Percentiles rank a stretch among this genome's conserved stretches.
These are phyloP conservation scores for Biscutella laevigata DNA, from an alignment of 441 rosid genomes.

Conservation along the genomic window DNA sequence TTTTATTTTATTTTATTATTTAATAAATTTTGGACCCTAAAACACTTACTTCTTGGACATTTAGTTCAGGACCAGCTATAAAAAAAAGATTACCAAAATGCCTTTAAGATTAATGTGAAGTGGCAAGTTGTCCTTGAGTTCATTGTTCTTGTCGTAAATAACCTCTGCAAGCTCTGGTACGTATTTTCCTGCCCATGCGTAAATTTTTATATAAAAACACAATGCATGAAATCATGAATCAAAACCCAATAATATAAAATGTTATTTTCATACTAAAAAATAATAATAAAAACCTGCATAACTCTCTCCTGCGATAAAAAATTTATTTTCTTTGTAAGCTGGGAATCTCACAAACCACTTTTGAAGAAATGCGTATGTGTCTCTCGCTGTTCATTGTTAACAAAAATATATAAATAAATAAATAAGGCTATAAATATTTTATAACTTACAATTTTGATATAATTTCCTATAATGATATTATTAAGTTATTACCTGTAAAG, in stretches of 20 bases:
- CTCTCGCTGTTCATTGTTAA: constrained; percentile 62
- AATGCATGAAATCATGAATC: too few species aligned
- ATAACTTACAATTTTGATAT: too few species aligned
- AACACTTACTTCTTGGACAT: too few species aligned
- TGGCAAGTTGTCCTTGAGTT: constrained; percentile 30
- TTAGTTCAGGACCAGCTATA: too few species aligned
- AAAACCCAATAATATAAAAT: too few species aligned
- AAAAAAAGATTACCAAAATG: constrained; percentile 60
- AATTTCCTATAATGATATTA: too few species aligned
- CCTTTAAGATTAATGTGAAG: constrained; percentile 56
- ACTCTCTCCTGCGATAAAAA: constrained; percentile 95
- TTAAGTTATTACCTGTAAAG: constrained; percentile 88
- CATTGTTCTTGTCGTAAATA: constrained; percentile 47
- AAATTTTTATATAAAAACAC: background rate
- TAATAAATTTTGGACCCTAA: too few species aligned
- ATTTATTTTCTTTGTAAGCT: constrained; percentile 37
- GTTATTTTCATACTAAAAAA: too few species aligned
- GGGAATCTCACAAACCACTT: constrained; percentile 79
- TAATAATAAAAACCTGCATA: constrained; percentile 87
- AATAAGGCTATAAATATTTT: too few species aligned
- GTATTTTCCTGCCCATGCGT: constrained; percentile 48
- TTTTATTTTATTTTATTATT: too few species aligned
- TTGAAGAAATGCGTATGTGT: constrained; percentile 66
- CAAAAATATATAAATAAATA: background rate
- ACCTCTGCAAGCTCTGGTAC: constrained; percentile 73